Conservation (phyloP, 2,329 filamentous ascomycete genomes). For the Calonectria pseudoturangicola region DNA sequence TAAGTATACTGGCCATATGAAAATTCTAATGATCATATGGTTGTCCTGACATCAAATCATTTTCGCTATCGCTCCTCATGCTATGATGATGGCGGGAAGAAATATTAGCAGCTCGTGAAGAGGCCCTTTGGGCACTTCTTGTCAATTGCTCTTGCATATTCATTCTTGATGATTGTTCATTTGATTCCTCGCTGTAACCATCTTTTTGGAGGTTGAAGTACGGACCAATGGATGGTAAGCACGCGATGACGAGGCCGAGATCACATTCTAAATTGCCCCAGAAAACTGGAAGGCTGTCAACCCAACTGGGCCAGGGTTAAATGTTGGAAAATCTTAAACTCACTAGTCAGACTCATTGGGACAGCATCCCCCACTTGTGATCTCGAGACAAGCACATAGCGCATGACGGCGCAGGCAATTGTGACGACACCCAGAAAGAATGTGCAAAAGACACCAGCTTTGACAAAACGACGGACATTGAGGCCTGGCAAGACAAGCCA, state of each 20-base stretch:
- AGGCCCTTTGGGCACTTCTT: neutral
- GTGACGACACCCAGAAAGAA: neutral
- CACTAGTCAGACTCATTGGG: neutral
- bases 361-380: neutral
- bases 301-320: neutral
- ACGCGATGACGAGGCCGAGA: neutral
- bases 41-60: neutral
- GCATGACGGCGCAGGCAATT: neutral
- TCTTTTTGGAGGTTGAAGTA: neutral
- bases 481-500: neutral
- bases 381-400: neutral
- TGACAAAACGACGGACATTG: neutral
- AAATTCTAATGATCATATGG: neutral
- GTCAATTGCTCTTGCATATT: neutral
- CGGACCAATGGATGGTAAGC: slow-evolving; percentile 1
- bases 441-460: neutral
- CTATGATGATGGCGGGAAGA: neutral
- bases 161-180: too few relatives aligned
- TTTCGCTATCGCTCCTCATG: neutral
- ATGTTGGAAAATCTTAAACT: neutral
- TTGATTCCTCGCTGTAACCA: neutral
- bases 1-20: neutral
- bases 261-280: neutral
- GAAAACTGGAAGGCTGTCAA: neutral
- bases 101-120: neutral